Base-by-base conservation (phyloP, 129 eudicot genomes). In the Chrysanthemum seticuspe region DNA sequence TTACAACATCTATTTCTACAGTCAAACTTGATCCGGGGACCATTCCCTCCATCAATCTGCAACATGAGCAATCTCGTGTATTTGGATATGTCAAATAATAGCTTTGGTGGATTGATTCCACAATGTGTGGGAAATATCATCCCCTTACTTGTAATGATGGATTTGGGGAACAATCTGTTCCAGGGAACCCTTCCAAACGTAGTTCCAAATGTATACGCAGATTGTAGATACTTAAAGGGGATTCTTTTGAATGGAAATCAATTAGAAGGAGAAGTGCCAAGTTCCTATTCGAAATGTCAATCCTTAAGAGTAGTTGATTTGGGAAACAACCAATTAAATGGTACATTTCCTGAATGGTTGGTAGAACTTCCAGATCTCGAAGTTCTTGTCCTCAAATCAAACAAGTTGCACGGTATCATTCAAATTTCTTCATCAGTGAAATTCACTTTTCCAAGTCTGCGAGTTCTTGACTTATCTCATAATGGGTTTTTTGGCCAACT, bases 381-480 rank as follows among this genome's bases (percentile, higher is more conserved):
- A 13, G 85, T 62, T 62, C 85, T 84, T 31, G 49, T 55, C 31
- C 21, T 80, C 13, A 72, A 64, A n/a, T 71, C 65, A 5, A 82
- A 82, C 29, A 47, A 7, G 0, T 78, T 82, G 23, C 44, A 25
- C 14, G 86, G 83, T 6, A 31, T 2, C 12, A 52, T 82, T 3
- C 12, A 10, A 19, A 54, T 29, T 10, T 36, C 21, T 48, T 14
- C 15, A 1, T 10, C 21, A 3, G 1, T 6, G 0, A 13, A 67
- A 9, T 6, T 0, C 0, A 25, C 73, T 0, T 79, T 83, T 44
- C 68, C 79, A 5, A 60, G 25, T n/a, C 34, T 83, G 48, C 68
- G 75, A 45, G 78, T 83, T 40, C 45, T 83, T 27, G 87, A 71
- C 16, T 71, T 83, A 1, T 76, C 84, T 4, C 18, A 36, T 29